Conservation (phyloP, 768 basidiomycete species). For the Phaeolepiota aurea region DNA sequence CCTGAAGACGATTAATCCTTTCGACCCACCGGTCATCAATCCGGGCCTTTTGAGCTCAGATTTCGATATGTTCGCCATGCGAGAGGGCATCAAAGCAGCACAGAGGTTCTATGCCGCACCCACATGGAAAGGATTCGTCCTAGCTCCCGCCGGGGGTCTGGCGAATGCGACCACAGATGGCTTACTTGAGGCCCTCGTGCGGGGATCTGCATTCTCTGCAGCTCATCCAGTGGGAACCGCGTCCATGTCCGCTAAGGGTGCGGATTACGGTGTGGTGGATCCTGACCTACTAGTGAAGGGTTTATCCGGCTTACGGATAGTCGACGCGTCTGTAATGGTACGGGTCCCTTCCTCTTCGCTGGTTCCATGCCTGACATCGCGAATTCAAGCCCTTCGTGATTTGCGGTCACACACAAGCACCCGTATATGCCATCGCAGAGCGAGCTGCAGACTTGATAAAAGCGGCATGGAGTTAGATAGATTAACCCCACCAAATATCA, state of each 20-base stretch:
- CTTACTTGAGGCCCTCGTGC: constrained; percentile 15
- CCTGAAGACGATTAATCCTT: constrained; percentile 13
- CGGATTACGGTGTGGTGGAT: constrained; percentile 24
- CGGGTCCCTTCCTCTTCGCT: no score
- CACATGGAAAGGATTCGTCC: constrained; percentile 14
- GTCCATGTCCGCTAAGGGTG: constrained; percentile 17
- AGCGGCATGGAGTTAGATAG: not conserved
- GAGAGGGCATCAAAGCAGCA: constrained; percentile 12
- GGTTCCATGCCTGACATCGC: no score
- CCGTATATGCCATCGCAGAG: constrained; percentile 6
- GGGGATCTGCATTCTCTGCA: constrained; percentile 10
- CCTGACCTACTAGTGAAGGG: constrained; percentile 28
- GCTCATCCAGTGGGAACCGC: constrained; percentile 25
- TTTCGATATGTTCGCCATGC: constrained; percentile 14
- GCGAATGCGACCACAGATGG: constrained; percentile 4
- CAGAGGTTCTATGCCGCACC: constrained; percentile 12
- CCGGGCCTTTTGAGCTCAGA: constrained; percentile 11
- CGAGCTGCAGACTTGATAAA: constrained; percentile 7
- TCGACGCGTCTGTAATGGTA: constrained; percentile 4
- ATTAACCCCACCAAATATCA: no score
- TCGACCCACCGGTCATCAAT: constrained; percentile 16
- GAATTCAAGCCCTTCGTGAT: not conserved
- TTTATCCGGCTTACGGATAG: not conserved
- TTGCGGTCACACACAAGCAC: constrained; percentile 3
- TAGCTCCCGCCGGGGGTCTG: constrained; percentile 8